These are phyloP conservation scores for Kazachstania africana DNA, from an alignment of 805 yeast species.

Conservation along the genomic window DNA sequence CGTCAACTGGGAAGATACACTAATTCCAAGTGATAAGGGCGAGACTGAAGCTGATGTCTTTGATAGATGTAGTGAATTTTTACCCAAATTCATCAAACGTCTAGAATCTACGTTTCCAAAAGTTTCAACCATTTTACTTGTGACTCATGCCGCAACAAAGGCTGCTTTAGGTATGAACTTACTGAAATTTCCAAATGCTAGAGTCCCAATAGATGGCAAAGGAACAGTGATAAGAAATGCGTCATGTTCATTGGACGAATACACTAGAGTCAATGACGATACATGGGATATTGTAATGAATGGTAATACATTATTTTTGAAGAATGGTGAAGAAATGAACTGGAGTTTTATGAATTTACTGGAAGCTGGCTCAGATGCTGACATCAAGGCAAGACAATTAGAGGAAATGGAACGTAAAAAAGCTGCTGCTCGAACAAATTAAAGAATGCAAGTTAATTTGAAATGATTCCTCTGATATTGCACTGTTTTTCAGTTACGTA, in stretches of 20 bases:
- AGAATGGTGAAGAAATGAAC: constrained; percentile 85
- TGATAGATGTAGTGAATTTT: constrained; percentile 44
- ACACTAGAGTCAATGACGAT: constrained; percentile 18
- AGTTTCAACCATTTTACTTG: constrained; percentile 49
- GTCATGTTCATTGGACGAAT: constrained; percentile 74
- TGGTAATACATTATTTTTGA: constrained; percentile 62
- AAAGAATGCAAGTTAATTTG: no score
- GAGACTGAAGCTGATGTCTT: constrained; percentile 65
- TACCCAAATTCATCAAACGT: constrained; percentile 44
- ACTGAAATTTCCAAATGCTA: constrained; percentile 40
- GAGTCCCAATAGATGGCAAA: constrained; percentile 38
- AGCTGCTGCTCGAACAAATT: constrained; percentile 3
- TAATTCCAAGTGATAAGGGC: constrained; percentile 54
- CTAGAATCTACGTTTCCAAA: constrained; percentile 49
- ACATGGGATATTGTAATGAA: constrained; percentile 55
- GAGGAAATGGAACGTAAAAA: constrained; percentile 4
- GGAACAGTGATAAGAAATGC: constrained; percentile 56
- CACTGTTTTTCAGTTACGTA: no score
- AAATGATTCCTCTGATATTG: no score
- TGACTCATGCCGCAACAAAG: constrained; percentile 90
- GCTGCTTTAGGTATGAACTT: constrained; percentile 80
- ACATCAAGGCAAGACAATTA: constrained; percentile 44
- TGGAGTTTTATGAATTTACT: constrained; percentile 73
- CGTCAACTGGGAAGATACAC: constrained; percentile 36
- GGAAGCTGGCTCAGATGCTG: constrained; percentile 88